Base-by-base conservation (phyloP, 2,329 filamentous ascomycete genomes). In the Penicillium sp. region DNA sequence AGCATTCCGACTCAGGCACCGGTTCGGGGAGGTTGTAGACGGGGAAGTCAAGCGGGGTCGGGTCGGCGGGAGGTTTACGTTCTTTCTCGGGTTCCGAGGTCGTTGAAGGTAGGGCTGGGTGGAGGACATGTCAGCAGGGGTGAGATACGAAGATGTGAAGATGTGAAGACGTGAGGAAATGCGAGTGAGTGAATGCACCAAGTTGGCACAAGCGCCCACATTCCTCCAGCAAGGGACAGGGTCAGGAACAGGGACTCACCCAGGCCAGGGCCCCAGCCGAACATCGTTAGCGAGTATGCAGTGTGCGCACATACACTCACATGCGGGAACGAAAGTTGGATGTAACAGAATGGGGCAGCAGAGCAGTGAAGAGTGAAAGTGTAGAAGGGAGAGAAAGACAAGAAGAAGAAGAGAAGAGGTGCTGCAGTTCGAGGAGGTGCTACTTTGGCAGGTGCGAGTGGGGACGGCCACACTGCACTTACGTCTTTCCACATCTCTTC, bases 11-110 rank as follows among this genome's bases (percentile, higher is more conserved):
- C 62, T 74, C 74, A 52, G 70, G 48, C 7, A 62, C 65, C 58
- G 39, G 26, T n/a, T 60, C 65, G 55, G 73, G 70, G 27, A 76
- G 73, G 23, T 66, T 59, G 54, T 79, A 76, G 46, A 64, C 63
- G 26, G 81, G 81, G 58, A 84, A 83, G 46, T 79, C 79, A 40
- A 83, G 70, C 17, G 76, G 75, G 21, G 75, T 79, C 27, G 81
- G 75, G 51, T 66, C 67, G 27, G 78, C 65, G 39, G 81, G 81
- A 32, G 80, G 78, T 36, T 68, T 61, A 54, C 80, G 75, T 61
- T 77, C 75, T 56, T 70, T 72, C 36, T 74, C 68, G 18, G 67
- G 63, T 21, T 72, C 68, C 45, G 68, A 62, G 32, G 56, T 61
- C 40, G 69, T 56, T 17, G 69, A 59, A 41, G 70, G 66, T 44